A percentile compares a stretch with the other conserved stretches of the same genome.
These are phyloP conservation scores for Euphorbia celastroides DNA, from an alignment of 441 rosid species.

Conservation along the genomic window DNA sequence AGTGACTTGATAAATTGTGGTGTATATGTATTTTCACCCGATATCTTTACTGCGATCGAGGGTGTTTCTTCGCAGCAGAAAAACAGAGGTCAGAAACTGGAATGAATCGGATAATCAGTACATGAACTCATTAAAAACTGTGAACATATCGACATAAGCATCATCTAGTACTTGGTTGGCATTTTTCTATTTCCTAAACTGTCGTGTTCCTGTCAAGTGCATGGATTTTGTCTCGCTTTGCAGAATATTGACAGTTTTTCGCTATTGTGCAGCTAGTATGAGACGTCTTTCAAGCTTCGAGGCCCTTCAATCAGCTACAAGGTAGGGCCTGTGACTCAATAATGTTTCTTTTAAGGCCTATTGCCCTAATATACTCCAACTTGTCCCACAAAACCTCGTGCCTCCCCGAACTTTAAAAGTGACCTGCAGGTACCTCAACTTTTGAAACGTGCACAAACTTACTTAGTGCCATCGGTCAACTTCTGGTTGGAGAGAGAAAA, in stretches of 20 bases:
- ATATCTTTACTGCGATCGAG: constrained; percentile 66
- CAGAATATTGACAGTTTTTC: constrained; percentile 15
- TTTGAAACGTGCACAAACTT: no score
- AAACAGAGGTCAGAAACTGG: constrained; percentile 54
- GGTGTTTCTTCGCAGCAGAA: constrained; percentile 50
- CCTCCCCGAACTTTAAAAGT: no score
- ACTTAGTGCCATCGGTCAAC: no score
- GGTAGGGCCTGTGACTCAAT: constrained; percentile 28
- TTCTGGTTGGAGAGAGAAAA: no score
- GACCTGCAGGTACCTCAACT: no score
- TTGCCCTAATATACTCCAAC: no score
- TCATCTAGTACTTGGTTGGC: not conserved
- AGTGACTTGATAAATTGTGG: constrained; percentile 90
- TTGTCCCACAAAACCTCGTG: no score
- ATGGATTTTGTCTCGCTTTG: not conserved
- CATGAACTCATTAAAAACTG: not conserved
- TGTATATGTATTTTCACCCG: constrained; percentile 73
- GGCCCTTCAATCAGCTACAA: constrained; percentile 66
- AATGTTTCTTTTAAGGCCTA: no score
- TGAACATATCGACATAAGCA: no score
- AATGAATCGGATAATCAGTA: constrained; percentile 2
- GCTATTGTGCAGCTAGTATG: constrained; percentile 48
- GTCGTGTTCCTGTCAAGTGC: not conserved
- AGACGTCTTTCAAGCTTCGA: constrained; percentile 73
- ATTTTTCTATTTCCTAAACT: not conserved